Evolutionary conservation across 2,329 filamentous ascomycete species (phyloP).

Genomic region (Penicillium sp.): DNA sequence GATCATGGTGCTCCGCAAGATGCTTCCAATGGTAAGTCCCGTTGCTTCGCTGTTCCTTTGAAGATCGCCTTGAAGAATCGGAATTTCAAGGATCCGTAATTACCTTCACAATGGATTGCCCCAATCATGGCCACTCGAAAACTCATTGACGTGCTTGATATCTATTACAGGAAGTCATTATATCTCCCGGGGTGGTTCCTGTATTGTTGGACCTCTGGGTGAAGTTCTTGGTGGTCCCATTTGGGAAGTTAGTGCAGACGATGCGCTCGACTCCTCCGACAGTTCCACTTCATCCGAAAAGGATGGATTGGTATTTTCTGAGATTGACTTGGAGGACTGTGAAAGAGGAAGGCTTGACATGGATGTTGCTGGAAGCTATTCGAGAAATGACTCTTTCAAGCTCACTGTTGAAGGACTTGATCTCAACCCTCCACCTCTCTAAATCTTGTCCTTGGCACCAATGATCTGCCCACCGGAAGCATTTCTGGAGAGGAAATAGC

Average conservation of each 20-base stretch:
- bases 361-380: constrained; percentile 83
- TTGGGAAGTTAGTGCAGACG: constrained; percentile 62
- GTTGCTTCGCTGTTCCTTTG: constrained; percentile 45
- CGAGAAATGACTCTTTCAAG: constrained; percentile 65
- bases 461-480: no score
- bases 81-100: no score
- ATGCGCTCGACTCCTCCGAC: constrained; percentile 28
- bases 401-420: constrained; percentile 60
- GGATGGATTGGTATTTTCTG: constrained; percentile 61
- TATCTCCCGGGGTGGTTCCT: constrained; percentile 70
- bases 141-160: no score
- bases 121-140: no score
- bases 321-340: constrained; percentile 86
- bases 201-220: constrained; percentile 74
- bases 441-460: constrained; percentile 1
- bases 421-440: constrained; percentile 56
- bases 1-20: constrained; percentile 22
- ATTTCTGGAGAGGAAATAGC: no score
- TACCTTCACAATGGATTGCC: no score
- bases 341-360: constrained; percentile 76
- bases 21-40: constrained; percentile 16
- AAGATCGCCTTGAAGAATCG: constrained; percentile 25
- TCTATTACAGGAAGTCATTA: constrained; percentile 6
- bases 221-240: constrained; percentile 76
- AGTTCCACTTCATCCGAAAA: background rate